A percentile compares a stretch with the other conserved stretches of the same genome.
These are phyloP conservation scores for Phialocephala subalpina DNA, from an alignment of 2,329 filamentous ascomycete species.

Conservation along the genomic window DNA sequence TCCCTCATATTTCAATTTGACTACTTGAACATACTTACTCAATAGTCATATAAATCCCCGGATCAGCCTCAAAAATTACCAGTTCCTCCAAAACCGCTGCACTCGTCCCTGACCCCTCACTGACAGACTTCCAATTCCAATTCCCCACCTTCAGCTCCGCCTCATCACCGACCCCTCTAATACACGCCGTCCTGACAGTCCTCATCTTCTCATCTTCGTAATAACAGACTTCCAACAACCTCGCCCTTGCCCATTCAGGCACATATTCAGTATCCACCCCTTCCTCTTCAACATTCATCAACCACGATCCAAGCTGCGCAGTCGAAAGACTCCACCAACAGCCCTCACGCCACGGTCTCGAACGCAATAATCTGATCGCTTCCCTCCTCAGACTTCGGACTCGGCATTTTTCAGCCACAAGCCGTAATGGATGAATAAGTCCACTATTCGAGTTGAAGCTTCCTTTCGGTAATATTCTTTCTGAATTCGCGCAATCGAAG, in stretches of 20 bases:
- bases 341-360: constrained; percentile 8
- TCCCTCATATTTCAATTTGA: neutral
- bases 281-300: constrained; percentile 15
- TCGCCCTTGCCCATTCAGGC: constrained; percentile 8
- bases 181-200: neutral
- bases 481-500: neutral
- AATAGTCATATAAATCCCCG: neutral
- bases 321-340: constrained; percentile 13
- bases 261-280: constrained; percentile 9
- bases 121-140: neutral
- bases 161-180: neutral
- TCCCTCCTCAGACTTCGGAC: constrained; percentile 9
- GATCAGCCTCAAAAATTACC: neutral
- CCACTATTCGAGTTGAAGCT: neutral
- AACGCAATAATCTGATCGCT: constrained; percentile 7
- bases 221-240: neutral
- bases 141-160: neutral
- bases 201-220: neutral
- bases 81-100: neutral
- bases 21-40: neutral
- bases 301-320: constrained; percentile 1
- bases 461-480: neutral
- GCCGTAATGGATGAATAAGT: neutral
- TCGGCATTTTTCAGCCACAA: constrained; percentile 4
- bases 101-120: neutral